A percentile compares a stretch with the other conserved stretches of the same genome.
These are phyloP conservation scores for Cladosporium sp. DNA, from an alignment of 2,329 filamentous ascomycete species.

Conservation along the genomic window DNA sequence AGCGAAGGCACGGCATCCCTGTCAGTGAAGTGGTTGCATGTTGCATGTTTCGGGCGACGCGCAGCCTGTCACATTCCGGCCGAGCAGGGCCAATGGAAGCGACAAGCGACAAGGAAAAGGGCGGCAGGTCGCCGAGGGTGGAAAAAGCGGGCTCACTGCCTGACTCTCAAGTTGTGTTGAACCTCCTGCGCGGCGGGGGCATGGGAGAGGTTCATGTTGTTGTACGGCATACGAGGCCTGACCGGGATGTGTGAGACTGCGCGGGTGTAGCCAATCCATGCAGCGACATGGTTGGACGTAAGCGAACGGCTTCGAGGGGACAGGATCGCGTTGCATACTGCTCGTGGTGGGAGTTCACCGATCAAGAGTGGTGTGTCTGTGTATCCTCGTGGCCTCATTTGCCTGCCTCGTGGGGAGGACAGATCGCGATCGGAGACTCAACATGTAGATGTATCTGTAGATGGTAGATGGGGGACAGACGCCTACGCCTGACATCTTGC, in stretches of 20 bases:
- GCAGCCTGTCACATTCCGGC: constrained; percentile 1
- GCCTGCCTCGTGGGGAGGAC: too few relatives aligned
- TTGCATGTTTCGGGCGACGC: constrained; percentile 1
- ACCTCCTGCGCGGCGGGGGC: not conserved
- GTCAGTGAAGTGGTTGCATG: too few relatives aligned
- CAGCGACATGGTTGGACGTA: not conserved
- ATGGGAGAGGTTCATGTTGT: not conserved
- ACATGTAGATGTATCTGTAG: too few relatives aligned
- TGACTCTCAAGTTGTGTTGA: not conserved
- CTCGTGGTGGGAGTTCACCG: too few relatives aligned
- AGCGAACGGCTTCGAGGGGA: not conserved
- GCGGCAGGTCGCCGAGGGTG: constrained; percentile 4
- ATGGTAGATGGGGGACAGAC: too few relatives aligned
- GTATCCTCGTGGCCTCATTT: too few relatives aligned
- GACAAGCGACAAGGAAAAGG: not conserved
- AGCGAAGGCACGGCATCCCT: not conserved
- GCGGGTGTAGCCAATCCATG: too few relatives aligned
- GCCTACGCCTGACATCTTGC: too few relatives aligned
- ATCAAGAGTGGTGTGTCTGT: too few relatives aligned
- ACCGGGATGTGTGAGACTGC: too few relatives aligned
- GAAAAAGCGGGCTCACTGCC: constrained; percentile 1
- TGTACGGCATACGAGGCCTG: not conserved
- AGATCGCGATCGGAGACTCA: too few relatives aligned
- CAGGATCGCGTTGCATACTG: too few relatives aligned
- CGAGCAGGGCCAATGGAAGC: not conserved